Evolutionary conservation across 192 early-diverging fungal species (phyloP).

Genomic region (Polychytrium aggregatum): DNA sequence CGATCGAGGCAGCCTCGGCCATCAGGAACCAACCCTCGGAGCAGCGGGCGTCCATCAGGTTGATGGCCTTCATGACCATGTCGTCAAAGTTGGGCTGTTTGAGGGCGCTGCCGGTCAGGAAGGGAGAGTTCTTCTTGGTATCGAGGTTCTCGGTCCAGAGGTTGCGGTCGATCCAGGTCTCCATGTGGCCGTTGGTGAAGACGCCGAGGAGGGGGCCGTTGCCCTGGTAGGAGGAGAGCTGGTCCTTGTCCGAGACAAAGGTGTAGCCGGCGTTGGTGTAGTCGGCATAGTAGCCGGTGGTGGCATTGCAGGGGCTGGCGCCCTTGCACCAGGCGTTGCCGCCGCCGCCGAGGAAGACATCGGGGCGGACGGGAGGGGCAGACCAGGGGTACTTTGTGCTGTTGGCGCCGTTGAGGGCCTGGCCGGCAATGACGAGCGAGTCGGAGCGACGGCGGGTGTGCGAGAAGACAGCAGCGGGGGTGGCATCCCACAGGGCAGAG

Average conservation of each 20-base stretch:
- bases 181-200: constrained; percentile 45
- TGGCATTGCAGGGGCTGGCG: constrained; percentile 22
- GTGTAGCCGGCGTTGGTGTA: constrained; percentile 45
- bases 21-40: constrained; percentile 54
- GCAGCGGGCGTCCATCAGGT: constrained; percentile 45
- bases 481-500: constrained; percentile 49
- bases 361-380: constrained; percentile 36
- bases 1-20: constrained; percentile 53
- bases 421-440: constrained; percentile 41
- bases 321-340: constrained; percentile 38
- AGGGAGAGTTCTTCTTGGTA: constrained; percentile 23
- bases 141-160: constrained; percentile 38
- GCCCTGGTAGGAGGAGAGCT: constrained; percentile 36
- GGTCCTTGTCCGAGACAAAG: constrained; percentile 32
- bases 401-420: constrained; percentile 7
- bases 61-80: constrained; percentile 49
- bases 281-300: constrained; percentile 35
- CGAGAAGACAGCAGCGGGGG: constrained; percentile 48
- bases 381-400: constrained; percentile 6
- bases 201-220: constrained; percentile 47
- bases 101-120: constrained; percentile 28
- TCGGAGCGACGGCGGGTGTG: constrained; percentile 48
- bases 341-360: constrained; percentile 56
- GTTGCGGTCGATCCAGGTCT: constrained; percentile 55
- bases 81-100: constrained; percentile 46